Conservation (phyloP, 2,329 filamentous ascomycete genomes). For the Aspergillus transmontanensis region DNA sequence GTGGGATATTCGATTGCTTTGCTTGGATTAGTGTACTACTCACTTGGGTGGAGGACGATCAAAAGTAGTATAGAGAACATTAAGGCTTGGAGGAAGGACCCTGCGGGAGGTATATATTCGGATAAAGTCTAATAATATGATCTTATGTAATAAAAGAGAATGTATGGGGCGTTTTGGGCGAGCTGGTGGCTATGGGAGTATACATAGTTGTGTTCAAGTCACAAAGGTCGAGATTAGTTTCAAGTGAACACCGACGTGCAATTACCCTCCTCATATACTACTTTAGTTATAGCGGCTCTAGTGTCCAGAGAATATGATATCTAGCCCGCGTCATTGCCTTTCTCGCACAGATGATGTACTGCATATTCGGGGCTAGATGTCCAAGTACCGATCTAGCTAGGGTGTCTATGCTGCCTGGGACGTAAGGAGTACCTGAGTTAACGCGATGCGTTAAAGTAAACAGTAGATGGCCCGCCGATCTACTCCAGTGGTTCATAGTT, state of each 20-base stretch:
- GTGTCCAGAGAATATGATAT: too few species aligned
- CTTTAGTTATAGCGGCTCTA: background rate
- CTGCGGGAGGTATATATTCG: background rate
- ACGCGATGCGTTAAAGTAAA: too few species aligned
- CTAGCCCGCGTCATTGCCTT: too few species aligned
- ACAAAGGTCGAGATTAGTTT: background rate
- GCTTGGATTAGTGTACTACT: constrained; percentile 63
- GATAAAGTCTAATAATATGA: background rate
- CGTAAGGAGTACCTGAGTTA: too few species aligned
- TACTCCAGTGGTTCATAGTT: too few species aligned
- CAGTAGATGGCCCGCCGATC: too few species aligned
- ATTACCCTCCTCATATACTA: background rate
- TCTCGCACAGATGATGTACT: too few species aligned
- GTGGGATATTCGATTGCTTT: constrained; percentile 75
- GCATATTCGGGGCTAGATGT: too few species aligned
- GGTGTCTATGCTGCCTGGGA: too few species aligned
- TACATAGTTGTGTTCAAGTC: background rate
- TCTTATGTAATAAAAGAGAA: background rate
- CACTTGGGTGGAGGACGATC: constrained; percentile 70
- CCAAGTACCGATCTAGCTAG: too few species aligned
- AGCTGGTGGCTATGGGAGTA: background rate
- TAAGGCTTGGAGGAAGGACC: background rate
- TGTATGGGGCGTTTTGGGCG: background rate
- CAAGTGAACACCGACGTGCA: background rate
- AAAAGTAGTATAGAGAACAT: background rate